These are phyloP conservation scores for Dictyostelium intermedium DNA, from an alignment of 78 protist species.

Conservation along the genomic window DNA sequence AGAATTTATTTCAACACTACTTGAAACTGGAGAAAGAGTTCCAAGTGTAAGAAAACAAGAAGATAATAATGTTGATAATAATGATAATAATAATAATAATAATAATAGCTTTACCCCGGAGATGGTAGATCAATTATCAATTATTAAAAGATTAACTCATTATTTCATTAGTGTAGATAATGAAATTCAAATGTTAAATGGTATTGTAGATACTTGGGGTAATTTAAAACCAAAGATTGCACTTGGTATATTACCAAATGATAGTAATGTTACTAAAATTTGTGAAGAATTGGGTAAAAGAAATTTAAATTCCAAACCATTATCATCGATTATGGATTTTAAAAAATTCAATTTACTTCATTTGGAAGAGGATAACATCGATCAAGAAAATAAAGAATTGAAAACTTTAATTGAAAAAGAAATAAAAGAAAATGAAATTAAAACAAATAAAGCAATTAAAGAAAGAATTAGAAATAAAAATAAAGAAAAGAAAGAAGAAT, in stretches of 20 bases:
- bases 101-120: neutral
- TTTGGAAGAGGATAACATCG: neutral
- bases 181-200: conserved; percentile 32
- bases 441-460: neutral
- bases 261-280: conserved; percentile 25
- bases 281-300: neutral
- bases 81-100: neutral
- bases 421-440: neutral
- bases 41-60: too few relatives aligned
- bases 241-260: conserved; percentile 25
- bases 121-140: neutral
- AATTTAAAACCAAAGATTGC: neutral
- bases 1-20: neutral
- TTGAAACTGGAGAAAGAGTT: neutral
- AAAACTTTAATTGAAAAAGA: neutral
- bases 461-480: neutral
- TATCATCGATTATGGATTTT: conserved; percentile 24
- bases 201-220: neutral
- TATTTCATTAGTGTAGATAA: conserved; percentile 24
- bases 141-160: neutral
- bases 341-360: conserved; percentile 7
- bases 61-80: neutral
- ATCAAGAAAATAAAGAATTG: neutral
- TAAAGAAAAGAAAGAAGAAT: neutral
- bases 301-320: conserved; percentile 28